A percentile compares a stretch with the other conserved stretches of the same genome.
Evolutionary conservation across 495 filamentous ascomycete genomes (phyloP).

Genomic region (Paragyromitra xinjiangensis): DNA sequence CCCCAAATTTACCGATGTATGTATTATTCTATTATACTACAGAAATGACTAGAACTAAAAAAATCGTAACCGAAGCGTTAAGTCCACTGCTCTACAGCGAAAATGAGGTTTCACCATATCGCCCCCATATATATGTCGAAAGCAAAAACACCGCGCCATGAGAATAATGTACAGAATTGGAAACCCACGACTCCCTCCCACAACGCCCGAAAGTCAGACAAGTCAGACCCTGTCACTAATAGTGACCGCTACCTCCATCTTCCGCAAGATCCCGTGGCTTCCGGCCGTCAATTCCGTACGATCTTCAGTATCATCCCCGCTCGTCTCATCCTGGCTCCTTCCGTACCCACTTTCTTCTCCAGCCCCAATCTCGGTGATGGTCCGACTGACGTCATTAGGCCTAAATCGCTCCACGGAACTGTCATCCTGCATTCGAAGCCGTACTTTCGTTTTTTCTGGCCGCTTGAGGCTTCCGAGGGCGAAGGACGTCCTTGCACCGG

Average conservation of each 20-base stretch:
- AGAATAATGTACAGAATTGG: background rate
- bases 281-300: background rate
- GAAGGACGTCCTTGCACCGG: constrained; percentile 3
- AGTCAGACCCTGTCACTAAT: constrained; percentile 41
- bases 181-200: background rate
- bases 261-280: constrained; percentile 24
- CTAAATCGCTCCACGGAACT: constrained; percentile 34
- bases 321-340: background rate
- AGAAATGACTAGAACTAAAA: background rate
- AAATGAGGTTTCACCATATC: background rate
- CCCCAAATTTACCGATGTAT: background rate
- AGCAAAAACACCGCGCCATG: constrained; percentile 15
- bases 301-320: background rate
- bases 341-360: background rate
- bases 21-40: background rate
- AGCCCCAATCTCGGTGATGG: constrained; percentile 37
- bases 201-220: constrained; percentile 5
- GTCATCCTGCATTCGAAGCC: constrained; percentile 12
- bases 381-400: constrained; percentile 29
- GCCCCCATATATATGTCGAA: constrained; percentile 1
- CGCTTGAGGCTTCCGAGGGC: constrained; percentile 14
- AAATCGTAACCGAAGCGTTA: constrained; percentile 1
- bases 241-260: constrained; percentile 43
- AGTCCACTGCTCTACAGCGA: background rate
- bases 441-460: constrained; percentile 25